Conservation (phyloP, 495 filamentous ascomycete genomes). For the Neurospora cerealis region DNA sequence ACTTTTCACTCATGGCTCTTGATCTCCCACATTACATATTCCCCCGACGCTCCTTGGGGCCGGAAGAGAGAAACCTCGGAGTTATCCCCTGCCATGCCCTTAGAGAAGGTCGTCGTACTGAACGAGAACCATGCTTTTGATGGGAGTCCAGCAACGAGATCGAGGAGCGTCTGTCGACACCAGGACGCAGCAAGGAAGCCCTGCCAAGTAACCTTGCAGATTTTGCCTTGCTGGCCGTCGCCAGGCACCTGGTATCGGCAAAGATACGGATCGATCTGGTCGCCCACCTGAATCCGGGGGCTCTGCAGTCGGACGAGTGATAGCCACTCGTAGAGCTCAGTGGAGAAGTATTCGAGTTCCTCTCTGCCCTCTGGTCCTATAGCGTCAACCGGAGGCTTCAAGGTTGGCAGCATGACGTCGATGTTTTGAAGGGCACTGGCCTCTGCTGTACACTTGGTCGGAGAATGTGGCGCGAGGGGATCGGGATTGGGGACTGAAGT, state of each 20-base stretch:
- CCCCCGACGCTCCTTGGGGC: conserved; percentile 30
- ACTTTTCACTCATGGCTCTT: conserved; percentile 31
- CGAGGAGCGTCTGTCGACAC: conserved; percentile 29
- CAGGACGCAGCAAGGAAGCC: conserved; percentile 41
- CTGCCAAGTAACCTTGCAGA: conserved; percentile 44
- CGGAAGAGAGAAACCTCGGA: conserved; percentile 38
- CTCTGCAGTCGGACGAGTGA: conserved; percentile 62
- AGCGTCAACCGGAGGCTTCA: conserved; percentile 33
- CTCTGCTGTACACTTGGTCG: conserved; percentile 34
- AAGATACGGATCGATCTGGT: conserved; percentile 71
- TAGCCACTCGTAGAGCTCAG: conserved; percentile 75
- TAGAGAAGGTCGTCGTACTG: conserved; percentile 36
- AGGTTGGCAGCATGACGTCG: conserved; percentile 36
- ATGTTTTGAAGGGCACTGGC: conserved; percentile 23
- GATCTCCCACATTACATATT: conserved; percentile 47
- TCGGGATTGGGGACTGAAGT: conserved; percentile 30
- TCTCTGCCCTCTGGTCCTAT: conserved; percentile 23
- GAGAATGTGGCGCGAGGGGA: conserved; percentile 45
- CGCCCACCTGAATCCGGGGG: conserved; percentile 54
- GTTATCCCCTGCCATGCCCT: conserved; percentile 29
- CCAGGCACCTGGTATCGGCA: conserved; percentile 66
- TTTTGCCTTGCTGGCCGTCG: conserved; percentile 18
- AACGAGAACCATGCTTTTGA: conserved; percentile 40
- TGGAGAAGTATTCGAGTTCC: conserved; percentile 50
- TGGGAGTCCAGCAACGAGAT: conserved; percentile 30